Evolutionary conservation across 2,329 filamentous ascomycete species (phyloP), one percentile per base, ranked within the genome.

Genomic region (Aureobasidium leucospermi): DNA sequence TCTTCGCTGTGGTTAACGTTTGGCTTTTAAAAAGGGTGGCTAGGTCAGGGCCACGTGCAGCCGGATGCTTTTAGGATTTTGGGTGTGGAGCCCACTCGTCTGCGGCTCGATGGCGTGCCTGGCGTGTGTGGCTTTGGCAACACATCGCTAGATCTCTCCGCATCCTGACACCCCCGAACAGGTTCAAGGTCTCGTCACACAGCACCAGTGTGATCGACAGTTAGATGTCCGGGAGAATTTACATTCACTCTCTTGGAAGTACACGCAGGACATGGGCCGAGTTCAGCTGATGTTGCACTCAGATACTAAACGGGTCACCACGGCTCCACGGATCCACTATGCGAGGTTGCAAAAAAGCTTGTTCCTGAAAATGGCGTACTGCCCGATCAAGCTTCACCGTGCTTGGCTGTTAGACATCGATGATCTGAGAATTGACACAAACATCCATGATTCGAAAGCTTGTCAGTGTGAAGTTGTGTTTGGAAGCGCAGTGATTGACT

Each of bases 21-120:
- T 32, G 23, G 23, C 16, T 6, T 38, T 34, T 8, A 16, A 10
- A 28, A 36, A 56, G 29, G 28, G 39, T 36, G 48, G 36, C 23
- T 41, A 52, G 48, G 34, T 41, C 36, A 23, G 28, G 23, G 52
- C 52, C 52, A 56, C 39, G 39, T 56, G 51, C 48, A 36, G 36
- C 36, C 19, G 5, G 49, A 31, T 19, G 49, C 51, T 55, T 55
- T 34, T 23, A 13, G 39, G 28, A 29, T 16, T 13, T 34, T 19
- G n/a, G 28, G 51, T 55, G 51, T 55, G 51, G 51, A 55, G n/a
- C 51, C 51, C 8, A 43, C 51, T 34, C 51, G 38, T n/a, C 39
- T 43, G 51, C 39, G 38, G 51, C 51, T 55, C 28, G 39, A 55
- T 55, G 51, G 51, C 51, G 51, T 55, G 39, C 39, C 51, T 43